Percentiles rank a stretch among this genome's conserved stretches.
Evolutionary conservation across 805 yeast genomes (phyloP).

Genomic region (Ogataea saltuana): DNA sequence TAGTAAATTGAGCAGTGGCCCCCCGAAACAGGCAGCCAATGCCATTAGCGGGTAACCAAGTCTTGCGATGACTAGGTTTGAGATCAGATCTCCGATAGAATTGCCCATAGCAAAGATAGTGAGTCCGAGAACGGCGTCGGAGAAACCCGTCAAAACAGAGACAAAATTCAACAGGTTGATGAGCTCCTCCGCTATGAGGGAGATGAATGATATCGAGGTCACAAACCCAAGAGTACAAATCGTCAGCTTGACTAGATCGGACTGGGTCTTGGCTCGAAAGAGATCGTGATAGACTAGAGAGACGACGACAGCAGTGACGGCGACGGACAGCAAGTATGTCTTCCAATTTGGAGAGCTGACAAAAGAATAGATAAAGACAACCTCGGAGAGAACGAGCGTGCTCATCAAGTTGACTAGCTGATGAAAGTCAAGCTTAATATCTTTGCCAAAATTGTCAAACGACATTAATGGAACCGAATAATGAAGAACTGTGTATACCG

Average conservation of each 20-base stretch:
- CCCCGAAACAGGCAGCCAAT: conserved; percentile 92
- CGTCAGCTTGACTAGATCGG: conserved; percentile 24
- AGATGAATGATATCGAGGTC: conserved; percentile 66
- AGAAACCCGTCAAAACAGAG: conserved; percentile 57
- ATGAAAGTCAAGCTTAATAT: conserved; percentile 23
- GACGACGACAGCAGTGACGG: conserved; percentile 4
- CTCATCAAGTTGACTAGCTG: conserved; percentile 21
- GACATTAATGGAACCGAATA: conserved; percentile 29
- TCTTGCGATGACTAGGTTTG: conserved; percentile 76
- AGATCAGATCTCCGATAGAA: conserved; percentile 85
- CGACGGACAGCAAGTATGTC: conserved; percentile 14
- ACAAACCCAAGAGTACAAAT: conserved; percentile 60
- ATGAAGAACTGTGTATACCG: conserved; percentile 23
- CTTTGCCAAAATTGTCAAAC: conserved; percentile 22
- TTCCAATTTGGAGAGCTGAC: conserved; percentile 19
- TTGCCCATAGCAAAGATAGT: conserved; percentile 92
- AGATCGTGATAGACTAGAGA: conserved; percentile 22
- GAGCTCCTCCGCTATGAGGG: conserved; percentile 68
- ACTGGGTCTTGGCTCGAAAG: conserved; percentile 20
- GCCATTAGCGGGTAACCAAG: conserved; percentile 90
- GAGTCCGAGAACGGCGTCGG: conserved; percentile 81
- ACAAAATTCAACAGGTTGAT: conserved; percentile 62
- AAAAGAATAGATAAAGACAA: conserved; percentile 24
- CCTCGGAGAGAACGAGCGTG: conserved; percentile 25
- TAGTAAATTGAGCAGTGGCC: conserved; percentile 77